These are phyloP conservation scores for Caloboletus inedulis DNA, from an alignment of 1,284 basidiomycete genomes.

Conservation along the genomic window DNA sequence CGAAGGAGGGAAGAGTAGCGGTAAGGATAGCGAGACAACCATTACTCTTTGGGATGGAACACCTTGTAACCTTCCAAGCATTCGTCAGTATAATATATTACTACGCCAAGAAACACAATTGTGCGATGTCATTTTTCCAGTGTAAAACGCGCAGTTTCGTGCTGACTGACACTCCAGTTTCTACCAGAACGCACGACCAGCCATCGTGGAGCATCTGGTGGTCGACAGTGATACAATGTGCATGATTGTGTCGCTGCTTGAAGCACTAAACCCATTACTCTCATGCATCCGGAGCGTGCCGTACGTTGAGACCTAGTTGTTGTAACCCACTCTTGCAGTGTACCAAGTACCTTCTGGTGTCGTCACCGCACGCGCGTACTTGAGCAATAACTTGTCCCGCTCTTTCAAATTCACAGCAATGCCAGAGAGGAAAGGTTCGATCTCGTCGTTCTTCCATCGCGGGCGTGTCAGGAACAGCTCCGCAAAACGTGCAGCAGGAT, in stretches of 20 bases:
- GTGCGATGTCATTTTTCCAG: not conserved
- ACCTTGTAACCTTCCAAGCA: not conserved
- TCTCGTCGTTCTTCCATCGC: slow-evolving; percentile 78
- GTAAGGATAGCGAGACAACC: not conserved
- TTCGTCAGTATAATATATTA: not conserved
- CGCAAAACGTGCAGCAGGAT: slow-evolving; percentile 73
- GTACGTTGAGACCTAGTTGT: slow-evolving; percentile 21
- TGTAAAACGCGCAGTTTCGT: not conserved
- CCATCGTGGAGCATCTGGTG: not conserved
- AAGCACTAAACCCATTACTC: not conserved
- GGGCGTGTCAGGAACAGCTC: slow-evolving; percentile 79
- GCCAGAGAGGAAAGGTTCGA: slow-evolving; percentile 76
- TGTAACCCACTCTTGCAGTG: slow-evolving; percentile 58
- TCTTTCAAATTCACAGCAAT: slow-evolving; percentile 82
- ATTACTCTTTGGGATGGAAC: not conserved
- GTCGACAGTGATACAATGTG: not conserved
- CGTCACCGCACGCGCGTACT: slow-evolving; percentile 77
- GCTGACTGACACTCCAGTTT: not conserved
- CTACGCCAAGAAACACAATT: not conserved
- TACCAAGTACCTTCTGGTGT: slow-evolving; percentile 69
- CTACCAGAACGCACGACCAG: too few species aligned
- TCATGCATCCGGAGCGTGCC: not conserved
- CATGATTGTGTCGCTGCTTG: not conserved
- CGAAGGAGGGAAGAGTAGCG: slow-evolving; percentile 16
- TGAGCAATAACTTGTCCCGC: slow-evolving; percentile 80